Base-by-base conservation (phyloP, 2,329 filamentous ascomycete genomes). In the Fusarium sp. region DNA sequence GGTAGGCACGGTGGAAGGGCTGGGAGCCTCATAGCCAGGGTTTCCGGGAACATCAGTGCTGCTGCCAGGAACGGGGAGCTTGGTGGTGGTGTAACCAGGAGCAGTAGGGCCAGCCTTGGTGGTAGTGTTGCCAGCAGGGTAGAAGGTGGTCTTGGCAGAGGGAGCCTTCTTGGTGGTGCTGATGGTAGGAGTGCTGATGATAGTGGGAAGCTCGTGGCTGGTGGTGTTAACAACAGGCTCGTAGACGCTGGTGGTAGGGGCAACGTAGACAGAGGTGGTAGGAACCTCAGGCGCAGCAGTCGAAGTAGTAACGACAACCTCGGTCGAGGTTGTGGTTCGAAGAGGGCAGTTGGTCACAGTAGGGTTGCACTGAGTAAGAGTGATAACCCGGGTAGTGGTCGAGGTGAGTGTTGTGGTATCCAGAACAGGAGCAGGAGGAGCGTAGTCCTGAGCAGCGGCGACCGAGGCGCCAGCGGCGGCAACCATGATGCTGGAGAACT, bases 321-420 rank as follows among this genome's bases (percentile, higher is more conserved):
- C 39, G 28, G 77, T 71, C 30, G 77, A 76, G 31, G 78, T 78
- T 13, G 72, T 66, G 53, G 78, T 78, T 72, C 63, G 65, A 33
- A 68, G 55, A 38, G 65, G 65, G 63, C 65, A 68, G 64, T 68
- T 20, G 31, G 65, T 68, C 63, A 68, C 63, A n/a, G 63, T 68
- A 47, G 84, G 82, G 78, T 83, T 81, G 82, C 86, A 86, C 76
- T 80, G 75, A 64, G 86, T 88, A 77, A 88, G 81, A 77, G 85
- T 88, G 71, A 84, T 65, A 56, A 82, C 83, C 73, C 78, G 79
- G 61, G 84, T 85, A 59, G 80, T 80, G 63, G 86, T 87, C 22
- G 83, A 83, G 61, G 86, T 87, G 65, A 81, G 58, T 16, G 81
- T 83, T 63, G 82, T 83, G 68, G 82, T 86, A 66, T 45, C 56